These are phyloP conservation scores for Schizopora paradoxa DNA, from an alignment of 1,284 basidiomycete genomes.

Conservation along the genomic window DNA sequence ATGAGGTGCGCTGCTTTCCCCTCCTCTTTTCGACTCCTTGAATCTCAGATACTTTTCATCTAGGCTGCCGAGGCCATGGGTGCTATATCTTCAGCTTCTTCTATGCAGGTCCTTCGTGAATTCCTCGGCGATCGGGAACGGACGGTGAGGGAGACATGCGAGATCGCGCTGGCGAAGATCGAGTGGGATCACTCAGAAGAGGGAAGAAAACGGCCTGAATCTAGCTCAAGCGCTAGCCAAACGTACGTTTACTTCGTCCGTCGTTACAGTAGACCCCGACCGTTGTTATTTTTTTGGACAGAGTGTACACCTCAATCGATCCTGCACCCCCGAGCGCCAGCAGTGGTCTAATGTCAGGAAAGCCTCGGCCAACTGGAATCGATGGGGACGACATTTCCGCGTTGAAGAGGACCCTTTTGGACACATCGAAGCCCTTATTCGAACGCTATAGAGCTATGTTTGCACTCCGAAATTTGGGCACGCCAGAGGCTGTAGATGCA, in stretches of 20 bases:
- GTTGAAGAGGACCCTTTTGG: slow-evolving; percentile 66
- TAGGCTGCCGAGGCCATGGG: slow-evolving; percentile 98
- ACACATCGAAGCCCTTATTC: slow-evolving; percentile 75
- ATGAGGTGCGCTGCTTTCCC: slow-evolving; percentile 62
- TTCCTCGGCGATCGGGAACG: slow-evolving; percentile 74
- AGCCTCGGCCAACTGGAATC: slow-evolving; percentile 43
- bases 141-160: slow-evolving; percentile 93
- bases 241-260: slow-evolving; percentile 6
- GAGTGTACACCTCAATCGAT: slow-evolving; percentile 86
- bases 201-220: slow-evolving; percentile 50
- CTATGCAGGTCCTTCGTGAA: slow-evolving; percentile 68
- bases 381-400: slow-evolving; percentile 44
- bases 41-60: slow-evolving; percentile 10
- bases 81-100: slow-evolving; percentile 73
- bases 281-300: slow-evolving; percentile 22
- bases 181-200: slow-evolving; percentile 86
- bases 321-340: slow-evolving; percentile 87
- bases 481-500: slow-evolving; percentile 78
- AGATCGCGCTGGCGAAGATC: slow-evolving; percentile 95
- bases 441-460: slow-evolving; percentile 99
- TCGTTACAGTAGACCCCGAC: background rate
- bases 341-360: slow-evolving; percentile 53
- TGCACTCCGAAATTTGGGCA: slow-evolving; percentile 86
- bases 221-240: slow-evolving; percentile 35
- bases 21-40: background rate